Conservation (phyloP, 768 basidiomycete species). For the Amanita pallidorosea region DNA sequence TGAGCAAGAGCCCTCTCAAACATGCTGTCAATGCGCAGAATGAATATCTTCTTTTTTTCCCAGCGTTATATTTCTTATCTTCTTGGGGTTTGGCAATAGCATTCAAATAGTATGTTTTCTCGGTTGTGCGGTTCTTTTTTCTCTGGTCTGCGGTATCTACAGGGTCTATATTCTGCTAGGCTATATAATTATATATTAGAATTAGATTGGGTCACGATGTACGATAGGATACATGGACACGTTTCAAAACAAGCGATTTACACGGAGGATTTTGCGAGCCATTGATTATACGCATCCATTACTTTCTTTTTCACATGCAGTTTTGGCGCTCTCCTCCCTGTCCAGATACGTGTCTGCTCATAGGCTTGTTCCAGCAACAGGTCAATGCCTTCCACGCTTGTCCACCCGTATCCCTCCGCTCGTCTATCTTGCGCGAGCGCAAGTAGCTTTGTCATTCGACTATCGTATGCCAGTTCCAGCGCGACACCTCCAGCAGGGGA, state of each 20-base stretch:
- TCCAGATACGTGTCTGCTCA: conserved; percentile 54
- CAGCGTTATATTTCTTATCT: not conserved
- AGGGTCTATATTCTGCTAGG: not conserved
- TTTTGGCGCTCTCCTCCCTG: conserved; percentile 37
- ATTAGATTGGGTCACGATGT: not conserved
- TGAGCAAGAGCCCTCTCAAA: not conserved
- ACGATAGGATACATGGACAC: not conserved
- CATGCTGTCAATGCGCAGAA: not conserved
- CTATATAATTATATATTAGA: not conserved
- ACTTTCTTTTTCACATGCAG: conserved; percentile 31
- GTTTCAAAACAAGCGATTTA: not conserved
- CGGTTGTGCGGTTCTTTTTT: not conserved
- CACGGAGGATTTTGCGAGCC: conserved; percentile 1
- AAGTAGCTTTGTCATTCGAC: conserved; percentile 54
- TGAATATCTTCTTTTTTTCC: not conserved
- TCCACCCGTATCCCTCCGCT: conserved; percentile 30
- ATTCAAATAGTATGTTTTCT: not conserved
- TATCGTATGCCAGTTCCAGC: conserved; percentile 73
- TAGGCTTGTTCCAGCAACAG: conserved; percentile 66
- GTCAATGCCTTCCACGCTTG: conserved; percentile 49
- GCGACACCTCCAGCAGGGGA: conserved; percentile 26
- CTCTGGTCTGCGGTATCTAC: not conserved
- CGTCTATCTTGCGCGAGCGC: conserved; percentile 32
- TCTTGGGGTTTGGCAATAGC: not conserved
- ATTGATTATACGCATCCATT: conserved; percentile 27